Evolutionary conservation across 176 grass and related monocot genomes (phyloP), one percentile per base, ranked within the genome.

Genomic region (Canna indica): DNA sequence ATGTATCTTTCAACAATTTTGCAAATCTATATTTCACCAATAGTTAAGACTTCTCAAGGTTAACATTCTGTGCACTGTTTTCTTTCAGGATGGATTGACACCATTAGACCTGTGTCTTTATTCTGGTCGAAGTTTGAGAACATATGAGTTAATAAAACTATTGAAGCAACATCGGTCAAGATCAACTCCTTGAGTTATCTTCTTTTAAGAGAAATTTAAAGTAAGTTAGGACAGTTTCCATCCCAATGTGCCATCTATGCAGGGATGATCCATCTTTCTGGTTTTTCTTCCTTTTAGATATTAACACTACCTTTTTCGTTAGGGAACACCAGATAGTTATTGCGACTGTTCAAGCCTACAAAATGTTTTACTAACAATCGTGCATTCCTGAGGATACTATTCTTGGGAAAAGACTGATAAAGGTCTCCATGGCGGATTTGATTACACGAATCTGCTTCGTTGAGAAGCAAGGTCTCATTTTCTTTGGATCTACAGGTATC

Each of bases 71-170:
- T 42, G 38, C 88, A 71, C 53, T 14, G 77, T 30, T 50, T 11
- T 67, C 42, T 73, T 47, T 78, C 76, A 99, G 94, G 89, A 93
- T 82, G 94, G 90, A 39, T 90, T 93, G 61, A 93, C 89, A 42
- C 90, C 94, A 57, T 81, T 93, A 60, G 88, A 88, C 20, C 56
- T 99, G 32, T 90, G 84, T 71, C 90, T 99, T 58, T 70, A 72
- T 8, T 78, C 82, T 47, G 94, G 90, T 36, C 94, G 68, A 77
- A 42, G 85, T 68, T 69, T 73, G 57, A 75, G 78, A 69, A 86
- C 75, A 20, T 99, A 86, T 74, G 94, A 99, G 67, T 80, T 99
- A 76, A 85, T 88, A 73, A 99, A 86, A 75, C 75, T 93, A 84
- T 86, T 93, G 64, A 99, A 90, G 82, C 87, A 59, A 64, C 77